Percentiles rank a stretch among this genome's conserved stretches.
Evolutionary conservation across 306 rosid genomes (phyloP).

Genomic region (Sicyos edulis): DNA sequence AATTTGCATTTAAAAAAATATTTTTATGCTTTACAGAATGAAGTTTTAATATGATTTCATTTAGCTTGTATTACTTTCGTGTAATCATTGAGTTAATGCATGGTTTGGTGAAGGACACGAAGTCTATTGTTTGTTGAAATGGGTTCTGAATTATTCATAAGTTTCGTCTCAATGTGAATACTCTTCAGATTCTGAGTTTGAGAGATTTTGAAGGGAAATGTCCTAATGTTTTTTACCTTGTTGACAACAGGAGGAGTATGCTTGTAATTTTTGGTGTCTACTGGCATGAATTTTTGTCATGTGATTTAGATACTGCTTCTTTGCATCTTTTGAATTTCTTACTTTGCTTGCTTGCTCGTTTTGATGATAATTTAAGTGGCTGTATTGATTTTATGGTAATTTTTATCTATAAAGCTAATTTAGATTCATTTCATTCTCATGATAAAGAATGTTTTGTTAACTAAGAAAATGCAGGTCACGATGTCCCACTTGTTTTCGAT

Average conservation of each 20-base stretch:
- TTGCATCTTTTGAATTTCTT: constrained; percentile 6
- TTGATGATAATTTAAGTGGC: background rate
- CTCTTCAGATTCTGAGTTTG: background rate
- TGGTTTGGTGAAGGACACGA: background rate
- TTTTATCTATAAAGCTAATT: background rate
- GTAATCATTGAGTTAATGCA: background rate
- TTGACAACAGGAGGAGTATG: background rate
- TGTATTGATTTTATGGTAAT: constrained; percentile 8
- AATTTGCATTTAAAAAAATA: constrained; percentile 8
- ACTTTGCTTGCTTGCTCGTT: background rate
- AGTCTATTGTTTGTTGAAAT: background rate
- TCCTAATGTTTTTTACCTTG: background rate
- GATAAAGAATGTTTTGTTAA: constrained; percentile 4
- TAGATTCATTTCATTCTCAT: constrained; percentile 10
- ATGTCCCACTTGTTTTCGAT: constrained; percentile 16
- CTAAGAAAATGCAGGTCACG: constrained; percentile 14
- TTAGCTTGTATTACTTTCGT: background rate
- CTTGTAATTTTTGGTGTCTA: background rate
- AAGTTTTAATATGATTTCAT: constrained; percentile 5
- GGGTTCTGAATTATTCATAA: background rate
- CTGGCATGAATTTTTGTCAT: background rate
- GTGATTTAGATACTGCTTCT: background rate
- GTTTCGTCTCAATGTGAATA: background rate
- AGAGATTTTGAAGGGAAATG: background rate
- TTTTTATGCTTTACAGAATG: background rate